These are phyloP conservation scores for Suillus sp. DNA, from an alignment of 768 basidiomycete genomes.

Conservation along the genomic window DNA sequence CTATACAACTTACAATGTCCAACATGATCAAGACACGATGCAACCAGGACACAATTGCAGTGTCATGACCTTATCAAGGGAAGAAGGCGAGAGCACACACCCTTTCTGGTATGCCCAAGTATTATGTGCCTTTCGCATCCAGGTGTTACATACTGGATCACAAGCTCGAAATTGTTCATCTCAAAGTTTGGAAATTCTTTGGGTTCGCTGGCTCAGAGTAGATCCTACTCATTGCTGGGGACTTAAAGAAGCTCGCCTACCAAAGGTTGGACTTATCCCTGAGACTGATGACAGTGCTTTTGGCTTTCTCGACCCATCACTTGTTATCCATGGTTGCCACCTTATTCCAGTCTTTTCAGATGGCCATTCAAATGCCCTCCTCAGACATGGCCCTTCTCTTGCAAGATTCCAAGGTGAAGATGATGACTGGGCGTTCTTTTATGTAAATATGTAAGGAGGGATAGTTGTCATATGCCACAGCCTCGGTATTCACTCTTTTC, in stretches of 20 bases:
- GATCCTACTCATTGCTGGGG: slow-evolving; percentile 17
- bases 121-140: slow-evolving; percentile 24
- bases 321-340: slow-evolving; percentile 24
- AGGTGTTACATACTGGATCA: slow-evolving; percentile 12
- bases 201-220: slow-evolving; percentile 24
- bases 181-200: slow-evolving; percentile 23
- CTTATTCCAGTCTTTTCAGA: slow-evolving; percentile 29
- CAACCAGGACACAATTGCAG: slow-evolving; percentile 18
- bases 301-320: slow-evolving; percentile 27
- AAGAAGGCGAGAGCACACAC: slow-evolving; percentile 18
- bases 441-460: slow-evolving; percentile 19
- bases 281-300: slow-evolving; percentile 16
- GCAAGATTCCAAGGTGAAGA: neutral
- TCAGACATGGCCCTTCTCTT: slow-evolving; percentile 8
- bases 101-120: slow-evolving; percentile 29
- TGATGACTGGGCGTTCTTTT: slow-evolving; percentile 19
- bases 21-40: slow-evolving; percentile 21
- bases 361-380: slow-evolving; percentile 18
- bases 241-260: slow-evolving; percentile 18
- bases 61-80: slow-evolving; percentile 25
- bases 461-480: too few species aligned
- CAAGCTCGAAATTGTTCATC: slow-evolving; percentile 9
- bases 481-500: too few species aligned
- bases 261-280: slow-evolving; percentile 24
- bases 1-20: slow-evolving; percentile 26